Base-by-base conservation (phyloP, 2,329 filamentous ascomycete species). In the Sarocladiaceae sp. region DNA sequence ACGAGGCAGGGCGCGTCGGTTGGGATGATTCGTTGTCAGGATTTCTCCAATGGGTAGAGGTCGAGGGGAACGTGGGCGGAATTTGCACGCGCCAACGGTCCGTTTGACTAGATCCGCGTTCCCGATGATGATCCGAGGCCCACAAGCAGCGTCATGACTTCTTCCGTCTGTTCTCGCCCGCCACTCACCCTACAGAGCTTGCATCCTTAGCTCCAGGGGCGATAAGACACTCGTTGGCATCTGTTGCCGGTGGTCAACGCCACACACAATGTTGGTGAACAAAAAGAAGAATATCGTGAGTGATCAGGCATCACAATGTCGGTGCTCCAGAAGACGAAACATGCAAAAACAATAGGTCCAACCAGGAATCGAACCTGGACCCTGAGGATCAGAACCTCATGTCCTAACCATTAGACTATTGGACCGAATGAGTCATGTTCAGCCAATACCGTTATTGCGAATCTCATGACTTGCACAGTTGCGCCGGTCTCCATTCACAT, bases 331-430 rank as follows among this genome's bases (percentile, higher is more conserved):
- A n/a, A n/a, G n/a, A n/a, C 29, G 10, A 10, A 48, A 50, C 17
- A 36, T 3, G 47, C 31, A 37, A 50, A 48, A 50, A 50, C 4
- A 37, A 50, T 35, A 50, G 47, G 47, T 50, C 47, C 47, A 50
- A 50, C 47, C 47, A 50, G 47, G 47, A 50, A 50, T 50, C 47
- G 47, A 50, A 50, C 47, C 47, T 50, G 47, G 47, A 50, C 47
- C 47, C 36, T 50, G 47, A 50, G 47, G 33, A 50, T 50, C 47
- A 50, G 47, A 50, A 50, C 33, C 47, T 50, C 47, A 50, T 50
- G 47, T 50, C 47, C 47, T 50, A 31, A 50, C 47, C 47, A 50
- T 50, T 50, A 50, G 47, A 50, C 47, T 33, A 50, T 50, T 50
- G 47, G 47, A 50, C 47, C 47, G 11, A n/a, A 8, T 17, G 44